These are phyloP conservation scores for Mortierella sp. DNA, from an alignment of 371 early-diverging fungal genomes.

Conservation along the genomic window DNA sequence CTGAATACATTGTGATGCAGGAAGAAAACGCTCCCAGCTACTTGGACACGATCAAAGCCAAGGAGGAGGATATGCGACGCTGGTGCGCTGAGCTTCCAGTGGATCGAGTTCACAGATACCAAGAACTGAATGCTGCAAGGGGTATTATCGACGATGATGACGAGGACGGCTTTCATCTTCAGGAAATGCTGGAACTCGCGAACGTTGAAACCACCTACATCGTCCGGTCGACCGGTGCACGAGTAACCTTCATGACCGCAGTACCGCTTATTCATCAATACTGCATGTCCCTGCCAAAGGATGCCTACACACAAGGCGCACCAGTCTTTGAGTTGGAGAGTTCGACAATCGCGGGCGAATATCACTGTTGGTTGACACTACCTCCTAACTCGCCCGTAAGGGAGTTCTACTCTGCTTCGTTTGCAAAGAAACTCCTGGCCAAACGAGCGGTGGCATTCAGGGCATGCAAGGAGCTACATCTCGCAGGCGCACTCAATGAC, in stretches of 20 bases:
- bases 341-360: not conserved
- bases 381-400: conserved; percentile 74
- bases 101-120: conserved; percentile 7
- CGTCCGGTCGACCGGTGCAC: conserved; percentile 25
- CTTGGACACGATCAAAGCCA: conserved; percentile 53
- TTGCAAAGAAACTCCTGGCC: conserved; percentile 68
- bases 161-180: conserved; percentile 28
- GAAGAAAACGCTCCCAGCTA: conserved; percentile 57
- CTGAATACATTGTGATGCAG: conserved; percentile 79
- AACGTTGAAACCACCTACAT: conserved; percentile 9
- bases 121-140: not conserved
- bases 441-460: conserved; percentile 77
- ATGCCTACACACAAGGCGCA: conserved; percentile 10
- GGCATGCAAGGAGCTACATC: conserved; percentile 72
- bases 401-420: conserved; percentile 62
- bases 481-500: conserved; percentile 64
- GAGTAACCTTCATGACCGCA: conserved; percentile 6
- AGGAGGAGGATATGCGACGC: conserved; percentile 65
- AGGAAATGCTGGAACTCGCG: conserved; percentile 14
- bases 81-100: conserved; percentile 54
- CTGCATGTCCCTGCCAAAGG: conserved; percentile 18
- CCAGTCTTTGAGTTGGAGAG: conserved; percentile 4
- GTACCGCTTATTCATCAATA: conserved; percentile 13
- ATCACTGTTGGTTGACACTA: conserved; percentile 61
- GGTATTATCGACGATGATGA: conserved; percentile 52